These are phyloP conservation scores for Pachysolen tannophilus DNA, from an alignment of 805 yeast species.

Conservation along the genomic window DNA sequence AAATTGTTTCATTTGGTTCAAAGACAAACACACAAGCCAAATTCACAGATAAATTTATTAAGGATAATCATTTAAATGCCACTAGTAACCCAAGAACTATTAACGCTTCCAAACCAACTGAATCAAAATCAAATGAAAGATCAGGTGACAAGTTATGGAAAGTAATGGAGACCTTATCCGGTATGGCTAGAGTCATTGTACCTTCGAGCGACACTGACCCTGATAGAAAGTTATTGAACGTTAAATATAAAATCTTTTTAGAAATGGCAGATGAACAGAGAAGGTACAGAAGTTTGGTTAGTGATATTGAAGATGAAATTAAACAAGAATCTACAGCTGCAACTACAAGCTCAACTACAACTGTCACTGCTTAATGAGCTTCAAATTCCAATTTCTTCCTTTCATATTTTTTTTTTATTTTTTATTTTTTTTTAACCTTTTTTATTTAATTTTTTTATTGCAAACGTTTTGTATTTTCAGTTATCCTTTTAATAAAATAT, in stretches of 20 bases:
- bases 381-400: too few relatives aligned
- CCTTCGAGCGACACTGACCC: conserved; percentile 54
- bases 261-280: conserved; percentile 83
- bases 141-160: conserved; percentile 73
- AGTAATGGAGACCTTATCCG: conserved; percentile 77
- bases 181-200: conserved; percentile 69
- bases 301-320: conserved; percentile 30
- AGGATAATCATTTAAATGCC: conserved; percentile 5
- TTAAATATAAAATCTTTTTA: conserved; percentile 78
- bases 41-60: conserved; percentile 35
- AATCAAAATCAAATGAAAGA: conserved; percentile 12
- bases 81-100: conserved; percentile 24
- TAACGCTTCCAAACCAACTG: conserved; percentile 1
- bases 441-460: too few relatives aligned
- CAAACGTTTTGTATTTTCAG: too few relatives aligned
- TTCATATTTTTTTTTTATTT: too few relatives aligned
- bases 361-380: too few relatives aligned
- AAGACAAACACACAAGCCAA: conserved; percentile 46
- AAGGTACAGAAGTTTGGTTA: conserved; percentile 66
- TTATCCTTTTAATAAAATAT: too few relatives aligned
- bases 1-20: conserved; percentile 52
- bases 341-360: too few relatives aligned
- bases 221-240: conserved; percentile 63
- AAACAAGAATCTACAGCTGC: too few relatives aligned
- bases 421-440: too few relatives aligned